phyloP scores from a whole-genome alignment of 192 early-diverging fungal species.

The Mortierella hygrophila region DNA sequence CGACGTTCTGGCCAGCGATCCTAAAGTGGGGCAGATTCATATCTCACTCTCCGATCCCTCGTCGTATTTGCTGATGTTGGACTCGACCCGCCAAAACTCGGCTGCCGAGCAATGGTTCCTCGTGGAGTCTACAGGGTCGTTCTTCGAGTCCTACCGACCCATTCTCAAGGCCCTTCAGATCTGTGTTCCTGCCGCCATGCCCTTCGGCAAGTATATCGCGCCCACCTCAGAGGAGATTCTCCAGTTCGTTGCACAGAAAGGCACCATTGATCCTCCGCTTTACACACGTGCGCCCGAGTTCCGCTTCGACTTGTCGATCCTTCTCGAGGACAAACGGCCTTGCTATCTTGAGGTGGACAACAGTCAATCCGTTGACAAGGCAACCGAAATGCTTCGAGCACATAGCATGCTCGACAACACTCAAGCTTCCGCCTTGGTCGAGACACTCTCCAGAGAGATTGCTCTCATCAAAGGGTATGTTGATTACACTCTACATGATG shows the following conservation, averaged over 20 bases:
- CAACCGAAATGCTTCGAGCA: constrained; percentile 6
- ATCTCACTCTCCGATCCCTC: constrained; percentile 43
- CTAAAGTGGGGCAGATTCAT: constrained; percentile 19
- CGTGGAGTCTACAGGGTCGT: constrained; percentile 53
- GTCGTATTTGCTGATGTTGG: constrained; percentile 31
- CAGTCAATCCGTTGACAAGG: neutral
- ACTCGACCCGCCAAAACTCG: neutral
- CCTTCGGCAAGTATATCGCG: constrained; percentile 58
- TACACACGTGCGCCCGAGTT: constrained; percentile 55
- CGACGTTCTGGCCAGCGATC: constrained; percentile 32
- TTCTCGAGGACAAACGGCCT: constrained; percentile 12
- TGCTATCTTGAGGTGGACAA: constrained; percentile 23
- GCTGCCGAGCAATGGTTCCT: constrained; percentile 30
- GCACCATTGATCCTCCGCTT: constrained; percentile 45
- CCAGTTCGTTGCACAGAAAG: neutral
- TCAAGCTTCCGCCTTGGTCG: constrained; percentile 62
- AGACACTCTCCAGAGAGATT: constrained; percentile 62
- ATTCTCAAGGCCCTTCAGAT: constrained; percentile 55
- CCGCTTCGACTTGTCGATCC: constrained; percentile 40
- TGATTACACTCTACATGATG: neutral
- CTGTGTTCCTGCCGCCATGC: constrained; percentile 36
- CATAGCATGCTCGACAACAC: constrained; percentile 60
- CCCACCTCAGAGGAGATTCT: constrained; percentile 13
- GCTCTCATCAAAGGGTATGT: constrained; percentile 67
- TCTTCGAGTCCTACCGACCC: constrained; percentile 51